Evolutionary conservation across 192 early-diverging fungal genomes (phyloP).

Genomic region (Gigaspora rosea): DNA sequence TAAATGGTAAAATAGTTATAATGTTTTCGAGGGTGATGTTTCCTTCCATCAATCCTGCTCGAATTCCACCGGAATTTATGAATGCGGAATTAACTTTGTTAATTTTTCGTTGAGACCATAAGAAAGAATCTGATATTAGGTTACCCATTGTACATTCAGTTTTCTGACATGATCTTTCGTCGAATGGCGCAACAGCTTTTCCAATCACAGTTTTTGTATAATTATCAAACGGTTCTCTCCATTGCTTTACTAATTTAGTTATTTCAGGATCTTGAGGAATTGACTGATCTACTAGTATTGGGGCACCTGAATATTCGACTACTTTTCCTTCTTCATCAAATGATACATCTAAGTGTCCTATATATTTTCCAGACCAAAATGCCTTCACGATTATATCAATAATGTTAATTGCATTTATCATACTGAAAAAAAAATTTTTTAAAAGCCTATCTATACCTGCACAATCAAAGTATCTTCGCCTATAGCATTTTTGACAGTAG

Average conservation of each 20-base stretch:
- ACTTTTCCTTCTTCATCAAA: conserved; percentile 60
- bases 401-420: conserved; percentile 5
- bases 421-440: neutral
- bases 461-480: conserved; percentile 69
- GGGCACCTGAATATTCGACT: conserved; percentile 55
- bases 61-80: conserved; percentile 66
- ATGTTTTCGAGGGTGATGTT: conserved; percentile 60
- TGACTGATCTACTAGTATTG: conserved; percentile 58
- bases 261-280: conserved; percentile 52
- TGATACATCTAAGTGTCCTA: conserved; percentile 62
- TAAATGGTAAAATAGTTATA: conserved; percentile 64
- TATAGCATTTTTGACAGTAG: conserved; percentile 60
- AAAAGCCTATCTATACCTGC: conserved; percentile 51
- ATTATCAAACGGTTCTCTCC: conserved; percentile 53
- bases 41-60: conserved; percentile 54
- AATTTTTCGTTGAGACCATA: conserved; percentile 36
- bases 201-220: conserved; percentile 50
- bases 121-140: conserved; percentile 67
- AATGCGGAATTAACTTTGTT: conserved; percentile 40
- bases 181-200: conserved; percentile 44
- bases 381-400: conserved; percentile 28
- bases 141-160: conserved; percentile 66
- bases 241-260: conserved; percentile 40
- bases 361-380: conserved; percentile 61
- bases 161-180: conserved; percentile 42